Evolutionary conservation across 768 basidiomycete species (phyloP).

Genomic region (Hemileccinum impolitum): DNA sequence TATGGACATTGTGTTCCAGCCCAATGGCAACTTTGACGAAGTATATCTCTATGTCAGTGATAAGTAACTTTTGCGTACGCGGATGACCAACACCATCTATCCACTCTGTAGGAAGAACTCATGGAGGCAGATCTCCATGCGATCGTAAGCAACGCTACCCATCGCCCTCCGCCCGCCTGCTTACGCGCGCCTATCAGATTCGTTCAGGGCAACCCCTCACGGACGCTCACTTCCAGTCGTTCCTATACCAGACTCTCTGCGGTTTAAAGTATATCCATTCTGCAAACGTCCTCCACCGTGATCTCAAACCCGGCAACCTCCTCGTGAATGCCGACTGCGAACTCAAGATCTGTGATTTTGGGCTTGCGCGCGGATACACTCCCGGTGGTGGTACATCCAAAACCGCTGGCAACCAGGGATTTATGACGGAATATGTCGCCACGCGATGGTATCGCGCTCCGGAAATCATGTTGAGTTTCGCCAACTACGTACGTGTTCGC

Average conservation of each 20-base stretch:
- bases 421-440: constrained; percentile 99
- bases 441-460: constrained; percentile 98
- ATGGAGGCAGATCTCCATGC: constrained; percentile 99
- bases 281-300: constrained; percentile 95
- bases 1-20: constrained; percentile 95
- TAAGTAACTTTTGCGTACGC: background rate
- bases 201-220: constrained; percentile 86
- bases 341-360: constrained; percentile 98
- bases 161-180: background rate
- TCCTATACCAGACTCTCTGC: constrained; percentile 97
- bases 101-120: constrained; percentile 76
- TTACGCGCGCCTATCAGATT: constrained; percentile 43
- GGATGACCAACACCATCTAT: background rate
- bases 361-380: constrained; percentile 90
- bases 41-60: constrained; percentile 84
- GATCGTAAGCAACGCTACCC: constrained; percentile 56
- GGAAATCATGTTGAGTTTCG: constrained; percentile 98
- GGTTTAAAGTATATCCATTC: constrained; percentile 98
- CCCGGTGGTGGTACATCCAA: constrained; percentile 74
- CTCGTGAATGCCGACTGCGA: constrained; percentile 98
- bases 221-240: constrained; percentile 91
- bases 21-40: constrained; percentile 91
- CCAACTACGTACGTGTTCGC: constrained; percentile 71
- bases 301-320: constrained; percentile 92
- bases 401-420: constrained; percentile 80